A percentile compares a stretch with the other conserved stretches of the same genome.
Evolutionary conservation across 768 basidiomycete genomes (phyloP).

Genomic region (Royoungia palumana): DNA sequence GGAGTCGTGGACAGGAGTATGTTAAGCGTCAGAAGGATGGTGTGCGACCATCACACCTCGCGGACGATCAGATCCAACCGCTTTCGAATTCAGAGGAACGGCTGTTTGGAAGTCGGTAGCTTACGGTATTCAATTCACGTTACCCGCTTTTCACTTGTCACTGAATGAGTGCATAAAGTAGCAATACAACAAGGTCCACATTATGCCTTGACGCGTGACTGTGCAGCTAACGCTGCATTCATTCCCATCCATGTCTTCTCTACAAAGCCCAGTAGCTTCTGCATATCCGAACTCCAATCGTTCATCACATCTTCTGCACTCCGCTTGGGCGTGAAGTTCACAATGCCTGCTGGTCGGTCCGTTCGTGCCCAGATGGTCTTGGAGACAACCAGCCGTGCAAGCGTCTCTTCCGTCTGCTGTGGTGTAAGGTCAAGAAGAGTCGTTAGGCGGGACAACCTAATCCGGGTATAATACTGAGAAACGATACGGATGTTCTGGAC

Average conservation of each 20-base stretch:
- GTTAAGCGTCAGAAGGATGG: slow-evolving; percentile 70
- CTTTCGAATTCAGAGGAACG: slow-evolving; percentile 18
- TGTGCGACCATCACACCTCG: slow-evolving; percentile 62
- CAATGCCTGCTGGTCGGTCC: slow-evolving; percentile 86
- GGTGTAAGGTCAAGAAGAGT: slow-evolving; percentile 81
- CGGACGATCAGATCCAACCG: slow-evolving; percentile 35
- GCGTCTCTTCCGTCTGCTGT: slow-evolving; percentile 81
- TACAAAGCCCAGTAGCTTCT: slow-evolving; percentile 81
- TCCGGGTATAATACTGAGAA: slow-evolving; percentile 91
- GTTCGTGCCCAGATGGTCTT: slow-evolving; percentile 92
- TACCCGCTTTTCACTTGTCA: not conserved
- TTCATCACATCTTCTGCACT: slow-evolving; percentile 94
- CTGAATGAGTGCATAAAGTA: slow-evolving; percentile 7
- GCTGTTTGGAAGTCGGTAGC: slow-evolving; percentile 18
- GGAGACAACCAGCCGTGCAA: slow-evolving; percentile 86
- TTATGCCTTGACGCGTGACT: slow-evolving; percentile 55
- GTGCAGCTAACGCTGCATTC: slow-evolving; percentile 85
- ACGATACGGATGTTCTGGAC: slow-evolving; percentile 92
- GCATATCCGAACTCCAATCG: slow-evolving; percentile 97
- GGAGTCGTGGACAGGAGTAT: slow-evolving; percentile 76
- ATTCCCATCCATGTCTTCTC: slow-evolving; percentile 99
- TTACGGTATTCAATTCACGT: slow-evolving; percentile 4
- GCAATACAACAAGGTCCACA: slow-evolving; percentile 14
- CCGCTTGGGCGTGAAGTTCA: slow-evolving; percentile 81
- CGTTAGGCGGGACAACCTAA: slow-evolving; percentile 79